Evolutionary conservation across 2,329 filamentous ascomycete species (phyloP).

Genomic region (Cladosporium phlei): DNA sequence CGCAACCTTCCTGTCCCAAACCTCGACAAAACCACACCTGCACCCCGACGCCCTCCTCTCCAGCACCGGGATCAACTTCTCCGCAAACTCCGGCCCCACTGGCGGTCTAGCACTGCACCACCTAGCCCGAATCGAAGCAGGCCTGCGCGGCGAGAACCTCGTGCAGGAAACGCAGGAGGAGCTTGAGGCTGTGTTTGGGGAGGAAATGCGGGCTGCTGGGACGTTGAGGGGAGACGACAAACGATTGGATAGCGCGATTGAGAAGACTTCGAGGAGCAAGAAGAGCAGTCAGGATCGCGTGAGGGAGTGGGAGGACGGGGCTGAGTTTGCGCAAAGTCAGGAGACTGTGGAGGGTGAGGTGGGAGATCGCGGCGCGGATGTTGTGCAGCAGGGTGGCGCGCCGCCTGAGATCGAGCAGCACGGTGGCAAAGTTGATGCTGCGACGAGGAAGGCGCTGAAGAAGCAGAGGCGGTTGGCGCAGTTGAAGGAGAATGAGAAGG

Average conservation of each 20-base stretch:
- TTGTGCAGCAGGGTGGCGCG: slow-evolving; percentile 31
- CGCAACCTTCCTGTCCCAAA: slow-evolving; percentile 37
- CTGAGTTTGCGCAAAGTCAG: slow-evolving; percentile 38
- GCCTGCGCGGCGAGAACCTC: slow-evolving; percentile 48
- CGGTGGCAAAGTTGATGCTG: slow-evolving; percentile 41
- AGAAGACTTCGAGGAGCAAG: slow-evolving; percentile 32
- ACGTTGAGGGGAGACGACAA: slow-evolving; percentile 22
- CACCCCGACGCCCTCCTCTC: slow-evolving; percentile 47
- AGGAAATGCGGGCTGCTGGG: slow-evolving; percentile 17
- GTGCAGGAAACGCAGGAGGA: slow-evolving; percentile 36
- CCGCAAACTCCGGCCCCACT: slow-evolving; percentile 38
- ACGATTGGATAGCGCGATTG: slow-evolving; percentile 23
- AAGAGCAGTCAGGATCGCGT: slow-evolving; percentile 15
- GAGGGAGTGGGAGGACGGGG: slow-evolving; percentile 40
- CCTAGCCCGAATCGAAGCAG: slow-evolving; percentile 49
- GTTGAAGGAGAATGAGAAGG: slow-evolving; percentile 35
- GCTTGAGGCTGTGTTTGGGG: slow-evolving; percentile 36
- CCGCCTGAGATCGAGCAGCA: slow-evolving; percentile 23
- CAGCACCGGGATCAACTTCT: slow-evolving; percentile 39
- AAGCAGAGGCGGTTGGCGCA: slow-evolving; percentile 44
- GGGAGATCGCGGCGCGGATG: slow-evolving; percentile 29
- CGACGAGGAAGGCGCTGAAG: slow-evolving; percentile 52
- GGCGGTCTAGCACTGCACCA: slow-evolving; percentile 51
- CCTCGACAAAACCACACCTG: slow-evolving; percentile 39
- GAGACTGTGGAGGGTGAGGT: slow-evolving; percentile 39